These are phyloP conservation scores for Glycyrrhiza uralensis DNA, from an alignment of 306 rosid genomes.

Conservation along the genomic window DNA sequence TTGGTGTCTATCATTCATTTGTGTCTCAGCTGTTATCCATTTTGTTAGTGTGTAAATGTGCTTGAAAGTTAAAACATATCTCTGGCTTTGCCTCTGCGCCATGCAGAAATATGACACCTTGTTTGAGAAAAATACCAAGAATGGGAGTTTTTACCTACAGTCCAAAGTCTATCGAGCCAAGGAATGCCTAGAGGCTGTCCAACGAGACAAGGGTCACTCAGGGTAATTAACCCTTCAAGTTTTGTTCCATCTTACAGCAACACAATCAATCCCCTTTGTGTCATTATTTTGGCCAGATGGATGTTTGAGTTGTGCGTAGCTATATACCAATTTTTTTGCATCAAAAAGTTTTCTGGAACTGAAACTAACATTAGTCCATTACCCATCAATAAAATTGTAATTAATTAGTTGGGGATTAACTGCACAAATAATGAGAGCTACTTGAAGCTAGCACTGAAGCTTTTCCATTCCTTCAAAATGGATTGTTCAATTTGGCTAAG, in stretches of 20 bases:
- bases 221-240: slow-evolving; percentile 17
- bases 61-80: background rate
- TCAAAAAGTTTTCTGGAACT: background rate
- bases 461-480: background rate
- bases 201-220: slow-evolving; percentile 34
- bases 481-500: background rate
- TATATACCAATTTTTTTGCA: background rate
- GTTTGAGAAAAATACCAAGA: slow-evolving; percentile 67
- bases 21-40: background rate
- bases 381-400: background rate
- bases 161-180: slow-evolving; percentile 86
- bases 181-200: slow-evolving; percentile 56
- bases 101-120: slow-evolving; percentile 59
- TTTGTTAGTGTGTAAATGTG: background rate
- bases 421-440: background rate
- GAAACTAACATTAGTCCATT: background rate
- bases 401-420: background rate
- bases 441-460: background rate
- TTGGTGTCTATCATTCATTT: slow-evolving; percentile 17
- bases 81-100: too few relatives aligned
- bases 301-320: background rate
- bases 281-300: background rate
- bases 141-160: slow-evolving; percentile 75
- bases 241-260: background rate
- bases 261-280: background rate